These are phyloP conservation scores for Xylaria acuta DNA, from an alignment of 495 filamentous ascomycete species.

Conservation along the genomic window DNA sequence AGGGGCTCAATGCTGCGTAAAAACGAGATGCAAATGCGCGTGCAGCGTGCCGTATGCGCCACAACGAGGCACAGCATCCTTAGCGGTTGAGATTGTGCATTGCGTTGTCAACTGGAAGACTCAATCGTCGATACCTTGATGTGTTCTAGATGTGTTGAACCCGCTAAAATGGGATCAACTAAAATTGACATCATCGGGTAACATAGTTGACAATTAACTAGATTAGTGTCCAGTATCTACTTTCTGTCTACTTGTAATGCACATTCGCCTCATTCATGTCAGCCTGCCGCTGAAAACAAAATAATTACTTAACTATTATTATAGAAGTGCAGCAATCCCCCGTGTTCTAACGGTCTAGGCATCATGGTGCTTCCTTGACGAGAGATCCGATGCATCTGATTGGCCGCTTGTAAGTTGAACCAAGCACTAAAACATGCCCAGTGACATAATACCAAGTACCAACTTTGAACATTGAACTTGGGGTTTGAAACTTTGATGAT, in stretches of 20 bases:
- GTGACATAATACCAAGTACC: constrained; percentile 14
- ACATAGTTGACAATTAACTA: not conserved
- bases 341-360: not conserved
- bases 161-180: not conserved
- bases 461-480: not conserved
- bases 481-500: not conserved
- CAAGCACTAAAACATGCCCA: constrained; percentile 2
- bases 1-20: constrained; percentile 1
- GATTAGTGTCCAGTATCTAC: not conserved
- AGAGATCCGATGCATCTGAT: constrained; percentile 10
- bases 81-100: not conserved
- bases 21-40: constrained; percentile 8
- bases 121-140: not conserved
- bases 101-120: not conserved
- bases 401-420: constrained; percentile 13
- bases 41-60: constrained; percentile 11
- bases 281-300: not conserved
- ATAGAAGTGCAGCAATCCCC: not conserved
- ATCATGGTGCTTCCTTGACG: not conserved
- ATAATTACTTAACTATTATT: not conserved
- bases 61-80: constrained; percentile 20
- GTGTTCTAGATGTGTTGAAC: not conserved
- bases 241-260: not conserved
- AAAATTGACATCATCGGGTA: constrained; percentile 20
- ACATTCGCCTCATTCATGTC: not conserved